phyloP scores from a whole-genome alignment of 225 moss, liverwort and hornwort genomes.

The Ulota crispa region DNA sequence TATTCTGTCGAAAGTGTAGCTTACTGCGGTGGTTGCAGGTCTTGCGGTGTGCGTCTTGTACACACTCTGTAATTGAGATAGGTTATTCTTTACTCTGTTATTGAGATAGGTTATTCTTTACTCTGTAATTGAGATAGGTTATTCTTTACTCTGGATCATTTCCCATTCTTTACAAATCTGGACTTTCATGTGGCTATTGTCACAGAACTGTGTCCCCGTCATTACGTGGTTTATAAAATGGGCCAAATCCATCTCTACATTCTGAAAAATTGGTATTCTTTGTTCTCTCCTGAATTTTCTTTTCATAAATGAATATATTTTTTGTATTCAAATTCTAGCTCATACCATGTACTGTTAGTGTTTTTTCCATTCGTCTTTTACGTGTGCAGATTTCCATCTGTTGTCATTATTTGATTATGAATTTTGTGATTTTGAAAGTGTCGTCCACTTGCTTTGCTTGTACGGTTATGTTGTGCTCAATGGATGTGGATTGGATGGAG shows the following conservation, averaged over 20 bases:
- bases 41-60: constrained; percentile 11
- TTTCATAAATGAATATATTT: background rate
- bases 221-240: constrained; percentile 16
- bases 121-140: background rate
- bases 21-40: constrained; percentile 2
- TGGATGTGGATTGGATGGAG: background rate
- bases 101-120: constrained; percentile 4
- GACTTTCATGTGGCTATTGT: constrained; percentile 14
- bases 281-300: background rate
- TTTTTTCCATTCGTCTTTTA: no score
- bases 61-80: background rate
- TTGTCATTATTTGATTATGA: background rate
- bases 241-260: constrained; percentile 18
- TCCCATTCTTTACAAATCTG: background rate
- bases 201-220: constrained; percentile 8
- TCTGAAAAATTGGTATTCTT: background rate
- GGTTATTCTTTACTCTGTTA: background rate
- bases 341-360: background rate
- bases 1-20: constrained; percentile 22
- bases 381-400: no score
- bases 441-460: background rate
- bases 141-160: background rate
- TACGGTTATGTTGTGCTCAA: background rate
- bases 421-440: no score
- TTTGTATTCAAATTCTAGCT: no score